Base-by-base conservation (phyloP, 1,284 basidiomycete species). In the Calocybe gambosa region DNA sequence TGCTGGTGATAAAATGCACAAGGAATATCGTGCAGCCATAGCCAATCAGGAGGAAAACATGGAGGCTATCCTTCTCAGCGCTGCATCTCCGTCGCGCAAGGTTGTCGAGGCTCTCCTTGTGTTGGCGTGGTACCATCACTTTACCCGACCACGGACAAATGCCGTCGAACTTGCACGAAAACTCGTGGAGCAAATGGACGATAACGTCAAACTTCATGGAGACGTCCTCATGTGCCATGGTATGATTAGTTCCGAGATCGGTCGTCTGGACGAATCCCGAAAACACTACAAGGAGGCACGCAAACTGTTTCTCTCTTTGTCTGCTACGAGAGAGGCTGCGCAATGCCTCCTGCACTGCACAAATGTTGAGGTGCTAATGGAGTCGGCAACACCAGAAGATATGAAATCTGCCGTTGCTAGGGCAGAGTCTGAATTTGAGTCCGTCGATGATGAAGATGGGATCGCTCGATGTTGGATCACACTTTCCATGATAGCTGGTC, bases 391-490 rank as follows among this genome's bases (percentile, higher is more conserved):
- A 31, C 19, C 12, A 9, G 33, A 18, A 21, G 7, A 15, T n/a
- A 29, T 29, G 20, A 20, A 38, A 26, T n/a, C 29, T 9, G 5
- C 31, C 19, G 33, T 50, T 5, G 18, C 5, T 13, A 16, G 31
- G 15, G 50, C 50, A 9, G 15, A 40, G 16, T n/a, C 39, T 0
- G 45, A 49, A 10, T 52, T 43, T 43, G 35, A 46, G 34, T 20
- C 28, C 3, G 20, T 52, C 16, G 2, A 40, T 8, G 45, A 49
- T 18, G 21, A 25, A 4, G 3, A 0, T 23, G 47, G 47, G 13
- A 6, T 44, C 25, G 50, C 42, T 2, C 26, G 29, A 5, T 52
- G 47, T 8, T 34, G 31, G 31, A 12, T 33, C 9, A 36, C 5
- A 4, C 21, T 21, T 23, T 23, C 5, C 42, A 46, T 15, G 43